Percentiles rank a stretch among this genome's conserved stretches.
Conservation (phyloP, 176 grass and related monocot species). For the Luzula sylvatica region DNA sequence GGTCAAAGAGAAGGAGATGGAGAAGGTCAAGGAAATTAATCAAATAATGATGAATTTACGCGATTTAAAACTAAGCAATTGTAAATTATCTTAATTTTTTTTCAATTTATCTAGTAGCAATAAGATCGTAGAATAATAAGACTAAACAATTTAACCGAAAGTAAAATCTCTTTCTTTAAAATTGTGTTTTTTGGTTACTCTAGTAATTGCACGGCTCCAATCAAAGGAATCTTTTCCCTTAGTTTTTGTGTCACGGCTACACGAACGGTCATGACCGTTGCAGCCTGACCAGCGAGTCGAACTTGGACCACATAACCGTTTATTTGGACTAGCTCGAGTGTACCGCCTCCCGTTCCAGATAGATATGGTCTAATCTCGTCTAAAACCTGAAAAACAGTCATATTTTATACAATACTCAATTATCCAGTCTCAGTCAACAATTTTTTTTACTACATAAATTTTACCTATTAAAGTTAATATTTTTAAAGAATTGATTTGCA, state of each 20-base stretch:
- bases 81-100: too few species aligned
- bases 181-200: constrained; percentile 31
- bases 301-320: constrained; percentile 59
- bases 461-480: too few species aligned
- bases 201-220: constrained; percentile 73
- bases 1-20: constrained; percentile 27
- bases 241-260: constrained; percentile 85
- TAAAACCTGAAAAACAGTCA: constrained; percentile 51
- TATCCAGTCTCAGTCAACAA: too few species aligned
- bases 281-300: constrained; percentile 63
- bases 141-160: too few species aligned
- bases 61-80: background rate
- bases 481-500: too few species aligned
- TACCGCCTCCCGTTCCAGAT: constrained; percentile 73
- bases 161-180: constrained; percentile 7
- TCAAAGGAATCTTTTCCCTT: constrained; percentile 91
- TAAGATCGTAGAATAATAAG: too few species aligned
- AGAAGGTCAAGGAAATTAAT: constrained; percentile 52
- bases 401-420: too few species aligned
- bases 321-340: constrained; percentile 62
- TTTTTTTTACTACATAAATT: too few species aligned
- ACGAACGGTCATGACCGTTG: constrained; percentile 85
- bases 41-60: constrained; percentile 42
- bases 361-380: constrained; percentile 97
- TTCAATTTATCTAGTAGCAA: too few species aligned